Evolutionary conservation across 495 filamentous ascomycete genomes (phyloP).

Genomic region (Durotheca rogersii): DNA sequence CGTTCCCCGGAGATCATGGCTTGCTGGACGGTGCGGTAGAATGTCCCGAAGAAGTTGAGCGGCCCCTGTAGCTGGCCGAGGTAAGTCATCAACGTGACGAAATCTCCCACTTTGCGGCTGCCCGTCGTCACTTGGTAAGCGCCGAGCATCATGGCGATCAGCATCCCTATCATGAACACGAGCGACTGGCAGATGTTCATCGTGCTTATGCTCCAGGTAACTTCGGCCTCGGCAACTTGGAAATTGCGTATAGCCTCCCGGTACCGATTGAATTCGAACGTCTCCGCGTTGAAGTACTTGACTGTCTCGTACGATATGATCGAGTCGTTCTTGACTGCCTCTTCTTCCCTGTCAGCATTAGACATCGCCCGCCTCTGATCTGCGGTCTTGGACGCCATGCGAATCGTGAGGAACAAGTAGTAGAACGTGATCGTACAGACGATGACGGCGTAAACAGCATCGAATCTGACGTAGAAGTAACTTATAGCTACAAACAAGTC

Average conservation of each 20-base stretch:
- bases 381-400: conserved; percentile 90
- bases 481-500: conserved; percentile 85
- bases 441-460: conserved; percentile 89
- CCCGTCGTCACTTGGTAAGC: conserved; percentile 83
- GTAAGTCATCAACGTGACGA: conserved; percentile 81
- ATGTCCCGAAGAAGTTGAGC: conserved; percentile 96
- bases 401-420: conserved; percentile 92
- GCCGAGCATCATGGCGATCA: conserved; percentile 80
- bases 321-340: conserved; percentile 97
- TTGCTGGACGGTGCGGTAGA: conserved; percentile 93
- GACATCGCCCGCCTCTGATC: conserved; percentile 91
- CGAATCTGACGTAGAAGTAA: conserved; percentile 78
- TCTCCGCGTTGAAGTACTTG: conserved; percentile 98
- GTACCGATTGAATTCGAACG: conserved; percentile 80
- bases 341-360: conserved; percentile 89
- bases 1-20: conserved; percentile 97
- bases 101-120: conserved; percentile 70
- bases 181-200: conserved; percentile 95
- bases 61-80: conserved; percentile 90
- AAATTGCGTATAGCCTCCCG: conserved; percentile 69
- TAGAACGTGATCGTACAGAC: conserved; percentile 90
- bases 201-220: conserved; percentile 80
- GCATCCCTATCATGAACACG: conserved; percentile 87
- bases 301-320: conserved; percentile 98
- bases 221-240: conserved; percentile 84